These are phyloP conservation scores for Boletus subcaerulescens DNA, from an alignment of 768 basidiomycete genomes.

Conservation along the genomic window DNA sequence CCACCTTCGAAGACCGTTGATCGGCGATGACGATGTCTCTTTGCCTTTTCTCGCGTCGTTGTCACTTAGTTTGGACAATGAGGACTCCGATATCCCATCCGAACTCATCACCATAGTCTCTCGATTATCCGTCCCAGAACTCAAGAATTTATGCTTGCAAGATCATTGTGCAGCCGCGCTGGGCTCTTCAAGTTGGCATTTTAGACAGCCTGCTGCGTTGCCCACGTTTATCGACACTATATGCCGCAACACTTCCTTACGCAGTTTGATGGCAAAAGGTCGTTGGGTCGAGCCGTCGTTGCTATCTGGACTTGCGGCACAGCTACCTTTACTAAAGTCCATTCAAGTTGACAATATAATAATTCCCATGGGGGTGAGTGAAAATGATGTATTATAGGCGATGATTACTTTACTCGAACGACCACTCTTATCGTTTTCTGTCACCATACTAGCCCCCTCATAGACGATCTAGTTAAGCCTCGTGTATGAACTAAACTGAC, in stretches of 20 bases:
- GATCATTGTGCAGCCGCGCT: conserved; percentile 30
- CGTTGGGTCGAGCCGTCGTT: conserved; percentile 26
- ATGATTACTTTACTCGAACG: conserved; percentile 3
- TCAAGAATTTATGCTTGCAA: conserved; percentile 46
- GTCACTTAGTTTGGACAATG: conserved; percentile 48
- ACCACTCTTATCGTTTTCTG: not conserved
- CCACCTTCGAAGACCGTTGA: conserved; percentile 12
- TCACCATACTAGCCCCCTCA: not conserved
- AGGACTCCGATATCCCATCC: conserved; percentile 61
- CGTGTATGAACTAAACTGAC: conserved; percentile 5
- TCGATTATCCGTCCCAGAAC: conserved; percentile 46
- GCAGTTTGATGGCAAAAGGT: conserved; percentile 20
- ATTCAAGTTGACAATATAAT: conserved; percentile 8
- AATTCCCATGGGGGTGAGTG: conserved; percentile 8
- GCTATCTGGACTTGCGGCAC: conserved; percentile 10
- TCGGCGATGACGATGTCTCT: conserved; percentile 32
- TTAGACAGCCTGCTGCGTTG: conserved; percentile 43
- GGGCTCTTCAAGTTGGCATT: not conserved
- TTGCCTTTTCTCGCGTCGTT: conserved; percentile 49
- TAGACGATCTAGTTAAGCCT: not conserved
- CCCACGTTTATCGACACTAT: conserved; percentile 8
- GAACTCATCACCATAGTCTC: conserved; percentile 54
- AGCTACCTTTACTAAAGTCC: conserved; percentile 13
- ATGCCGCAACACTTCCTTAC: conserved; percentile 4
- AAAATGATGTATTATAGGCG: not conserved